These are phyloP conservation scores for Albifimbria verrucaria DNA, from an alignment of 2,329 filamentous ascomycete species.

Conservation along the genomic window DNA sequence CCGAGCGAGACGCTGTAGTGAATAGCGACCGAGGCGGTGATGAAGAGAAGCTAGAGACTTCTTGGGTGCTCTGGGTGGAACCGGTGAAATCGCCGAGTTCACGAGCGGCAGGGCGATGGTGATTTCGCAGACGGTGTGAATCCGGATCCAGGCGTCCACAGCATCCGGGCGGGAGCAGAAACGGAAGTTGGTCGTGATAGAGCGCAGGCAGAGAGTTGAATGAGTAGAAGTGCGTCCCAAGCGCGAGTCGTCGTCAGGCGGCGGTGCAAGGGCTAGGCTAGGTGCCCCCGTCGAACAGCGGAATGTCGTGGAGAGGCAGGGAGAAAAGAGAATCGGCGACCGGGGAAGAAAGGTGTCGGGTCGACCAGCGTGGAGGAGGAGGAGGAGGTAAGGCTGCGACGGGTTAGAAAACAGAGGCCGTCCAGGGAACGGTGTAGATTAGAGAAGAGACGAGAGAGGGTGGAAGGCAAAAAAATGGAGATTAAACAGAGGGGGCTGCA, in stretches of 20 bases:
- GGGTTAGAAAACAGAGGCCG: not conserved
- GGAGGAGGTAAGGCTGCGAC: not conserved
- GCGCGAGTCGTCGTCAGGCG: not conserved
- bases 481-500: not conserved
- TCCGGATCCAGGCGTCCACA: constrained; percentile 4
- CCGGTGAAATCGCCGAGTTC: not conserved
- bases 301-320: constrained; percentile 3
- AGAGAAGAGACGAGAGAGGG: not conserved
- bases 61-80: too few species aligned
- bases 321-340: not conserved
- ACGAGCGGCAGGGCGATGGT: not conserved
- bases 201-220: constrained; percentile 1
- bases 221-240: constrained; percentile 4
- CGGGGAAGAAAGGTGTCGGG: not conserved
- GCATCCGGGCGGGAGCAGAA: constrained; percentile 2
- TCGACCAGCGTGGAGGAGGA: not conserved
- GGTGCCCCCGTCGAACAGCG: constrained; percentile 5
- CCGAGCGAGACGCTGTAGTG: too few species aligned
- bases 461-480: not conserved
- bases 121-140: not conserved
- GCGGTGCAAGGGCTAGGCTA: not conserved
- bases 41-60: too few species aligned
- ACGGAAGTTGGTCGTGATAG: not conserved
- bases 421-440: not conserved
- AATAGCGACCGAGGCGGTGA: too few species aligned